These are phyloP conservation scores for Neurospora africana DNA, from an alignment of 495 filamentous ascomycete species.

Conservation along the genomic window DNA sequence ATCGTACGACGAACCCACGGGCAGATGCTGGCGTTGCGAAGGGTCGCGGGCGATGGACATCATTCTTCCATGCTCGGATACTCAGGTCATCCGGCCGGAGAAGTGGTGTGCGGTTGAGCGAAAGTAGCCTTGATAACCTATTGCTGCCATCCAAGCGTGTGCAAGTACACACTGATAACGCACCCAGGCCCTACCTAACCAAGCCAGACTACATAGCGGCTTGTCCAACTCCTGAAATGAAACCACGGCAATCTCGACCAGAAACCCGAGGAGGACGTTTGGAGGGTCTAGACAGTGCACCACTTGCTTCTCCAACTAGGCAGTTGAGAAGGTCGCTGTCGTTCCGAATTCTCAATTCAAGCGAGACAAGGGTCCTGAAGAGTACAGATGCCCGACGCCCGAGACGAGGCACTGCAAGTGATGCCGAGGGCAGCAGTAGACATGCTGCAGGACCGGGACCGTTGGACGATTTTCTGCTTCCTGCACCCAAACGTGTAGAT, in stretches of 20 bases:
- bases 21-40: conserved; percentile 6
- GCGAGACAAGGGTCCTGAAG: conserved; percentile 38
- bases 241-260: neutral
- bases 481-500: conserved; percentile 10
- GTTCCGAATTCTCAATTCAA: conserved; percentile 40
- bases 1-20: conserved; percentile 6
- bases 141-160: conserved; percentile 22
- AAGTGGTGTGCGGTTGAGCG: conserved; percentile 11
- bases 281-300: neutral
- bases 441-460: conserved; percentile 33
- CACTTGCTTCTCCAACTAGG: conserved; percentile 22
- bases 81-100: conserved; percentile 11
- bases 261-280: neutral
- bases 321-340: conserved; percentile 39
- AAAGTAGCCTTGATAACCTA: conserved; percentile 14
- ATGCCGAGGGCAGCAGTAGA: conserved; percentile 26
- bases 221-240: neutral
- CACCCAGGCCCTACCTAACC: conserved; percentile 22
- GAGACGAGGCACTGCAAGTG: conserved; percentile 26
- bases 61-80: conserved; percentile 35
- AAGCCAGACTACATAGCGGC: conserved; percentile 20
- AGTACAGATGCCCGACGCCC: conserved; percentile 38
- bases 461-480: conserved; percentile 1
- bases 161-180: conserved; percentile 8
- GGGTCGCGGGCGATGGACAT: conserved; percentile 29